Conservation (phyloP, 78 protist genomes). For the Planoprotostelium fungivorum region DNA sequence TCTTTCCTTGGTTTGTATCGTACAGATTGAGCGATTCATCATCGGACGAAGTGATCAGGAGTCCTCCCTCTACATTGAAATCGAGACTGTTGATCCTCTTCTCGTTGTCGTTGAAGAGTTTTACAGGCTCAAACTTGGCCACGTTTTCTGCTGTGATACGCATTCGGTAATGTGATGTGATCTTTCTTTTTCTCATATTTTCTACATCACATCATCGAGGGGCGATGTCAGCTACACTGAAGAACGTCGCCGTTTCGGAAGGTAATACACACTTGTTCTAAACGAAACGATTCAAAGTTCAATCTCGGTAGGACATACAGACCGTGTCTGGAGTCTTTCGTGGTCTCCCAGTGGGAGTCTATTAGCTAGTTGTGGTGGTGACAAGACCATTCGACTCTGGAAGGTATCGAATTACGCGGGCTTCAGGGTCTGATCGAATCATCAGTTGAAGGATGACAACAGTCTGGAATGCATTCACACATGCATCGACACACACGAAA, state of each 20-base stretch:
- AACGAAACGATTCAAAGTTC: no score
- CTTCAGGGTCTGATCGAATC: background rate
- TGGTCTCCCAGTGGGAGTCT: conserved; percentile 74
- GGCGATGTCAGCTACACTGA: no score
- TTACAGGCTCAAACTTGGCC: background rate
- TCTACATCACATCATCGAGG: no score
- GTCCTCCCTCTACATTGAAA: background rate
- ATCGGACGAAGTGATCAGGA: conserved; percentile 54
- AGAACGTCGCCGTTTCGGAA: no score
- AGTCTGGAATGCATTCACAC: conserved; percentile 7
- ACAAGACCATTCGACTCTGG: conserved; percentile 78
- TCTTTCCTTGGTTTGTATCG: conserved; percentile 59
- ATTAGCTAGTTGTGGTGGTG: conserved; percentile 86
- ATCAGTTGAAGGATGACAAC: background rate
- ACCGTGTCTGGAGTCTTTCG: conserved; percentile 70
- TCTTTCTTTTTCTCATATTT: no score
- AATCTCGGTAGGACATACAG: conserved; percentile 73
- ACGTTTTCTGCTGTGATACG: background rate
- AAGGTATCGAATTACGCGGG: background rate
- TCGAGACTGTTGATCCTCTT: background rate
- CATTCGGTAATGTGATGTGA: no score
- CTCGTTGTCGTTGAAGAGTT: background rate
- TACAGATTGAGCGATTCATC: conserved; percentile 71
- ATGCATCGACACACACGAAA: conserved; percentile 42
- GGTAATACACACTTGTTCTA: no score